A percentile compares a stretch with the other conserved stretches of the same genome.
These are phyloP conservation scores for Cladosporium sp. DNA, from an alignment of 2,329 filamentous ascomycete genomes.

Conservation along the genomic window DNA sequence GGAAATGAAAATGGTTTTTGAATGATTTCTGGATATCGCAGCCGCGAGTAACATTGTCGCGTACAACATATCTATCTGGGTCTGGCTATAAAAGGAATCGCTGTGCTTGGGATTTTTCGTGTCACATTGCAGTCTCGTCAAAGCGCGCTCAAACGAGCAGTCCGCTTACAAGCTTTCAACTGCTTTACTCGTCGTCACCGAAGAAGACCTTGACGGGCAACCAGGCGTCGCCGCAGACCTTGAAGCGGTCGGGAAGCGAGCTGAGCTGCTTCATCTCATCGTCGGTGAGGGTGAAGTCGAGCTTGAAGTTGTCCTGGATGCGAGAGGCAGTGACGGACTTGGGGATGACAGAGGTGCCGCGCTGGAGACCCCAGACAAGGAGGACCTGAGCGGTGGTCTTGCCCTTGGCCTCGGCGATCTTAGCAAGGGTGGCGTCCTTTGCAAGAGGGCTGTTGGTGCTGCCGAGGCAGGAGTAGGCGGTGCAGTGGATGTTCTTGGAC, in stretches of 20 bases:
- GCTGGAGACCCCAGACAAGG: conserved; percentile 47
- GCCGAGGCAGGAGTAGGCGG: conserved; percentile 47
- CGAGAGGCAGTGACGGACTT: conserved; percentile 53
- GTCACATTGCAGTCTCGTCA: conserved; percentile 5
- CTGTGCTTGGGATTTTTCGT: conserved; percentile 5
- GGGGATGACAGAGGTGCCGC: conserved; percentile 49
- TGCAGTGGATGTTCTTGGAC: conserved; percentile 48
- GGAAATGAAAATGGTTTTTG: too few relatives aligned
- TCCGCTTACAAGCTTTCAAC: background rate
- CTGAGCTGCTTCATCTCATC: conserved; percentile 66
- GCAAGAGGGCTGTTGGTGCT: conserved; percentile 43
- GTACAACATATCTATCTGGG: conserved; percentile 1
- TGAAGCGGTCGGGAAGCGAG: conserved; percentile 70
- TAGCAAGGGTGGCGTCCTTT: conserved; percentile 39
- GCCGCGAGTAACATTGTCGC: conserved; percentile 1
- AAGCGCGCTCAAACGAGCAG: background rate
- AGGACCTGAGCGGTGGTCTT: conserved; percentile 43
- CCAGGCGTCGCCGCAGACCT: conserved; percentile 73
- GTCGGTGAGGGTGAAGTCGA: conserved; percentile 68
- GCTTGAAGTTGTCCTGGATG: conserved; percentile 72
- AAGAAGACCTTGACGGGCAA: conserved; percentile 77
- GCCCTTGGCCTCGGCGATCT: conserved; percentile 40
- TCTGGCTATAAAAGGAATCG: background rate
- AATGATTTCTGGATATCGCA: background rate
- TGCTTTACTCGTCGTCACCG: conserved; percentile 67